Evolutionary conservation across 2,329 filamentous ascomycete genomes (phyloP), one percentile per base, ranked within the genome.

Genomic region (Scortechinia acanthostroma): DNA sequence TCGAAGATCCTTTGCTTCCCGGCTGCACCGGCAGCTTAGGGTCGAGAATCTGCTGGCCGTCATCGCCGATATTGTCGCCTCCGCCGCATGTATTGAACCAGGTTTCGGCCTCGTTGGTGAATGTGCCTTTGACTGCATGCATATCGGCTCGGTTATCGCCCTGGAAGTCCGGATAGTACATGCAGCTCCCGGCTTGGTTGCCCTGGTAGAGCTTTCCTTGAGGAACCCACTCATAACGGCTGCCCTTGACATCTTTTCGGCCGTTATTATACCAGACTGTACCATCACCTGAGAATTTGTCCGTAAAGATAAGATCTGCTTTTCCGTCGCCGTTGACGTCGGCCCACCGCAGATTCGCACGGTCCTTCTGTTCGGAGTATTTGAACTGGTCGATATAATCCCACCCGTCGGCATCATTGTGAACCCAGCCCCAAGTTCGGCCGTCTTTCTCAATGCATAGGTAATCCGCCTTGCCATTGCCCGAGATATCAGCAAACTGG

Each of bases 261-360:
- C 60, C 58, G 2, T 42, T 43, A 51, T 65, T 64, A 35, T 56
- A 55, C 54, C 54, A 66, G 3, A 62, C 55, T 1, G 21, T 44
- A 1, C 52, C 55, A 21, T 61, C 52, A 5, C 61, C 59, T 4
- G 49, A 58, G 51, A 59, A 61, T 49, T 65, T 63, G 43, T 68
- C 54, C 19, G 58, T 47, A 52, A 52, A 59, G 20, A 65, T 45
- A 19, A 64, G 47, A 49, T 68, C 65, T 16, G 53, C 58, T 4
- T 42, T 48, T 15, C 61, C 60, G 35, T 64, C 60, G 13, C 63
- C 61, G 44, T 68, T 61, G 19, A 67, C 58, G 49, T 69, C 66
- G 3, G 58, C 60, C 28, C 52, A 69, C 5, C 57, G 55, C 10
- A 63, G 44, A 46, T 66, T 62, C 13, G 63, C 61, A 1, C 63